Evolutionary conservation across 495 filamentous ascomycete species (phyloP).

Genomic region (Hypoxylon cercidicola): DNA sequence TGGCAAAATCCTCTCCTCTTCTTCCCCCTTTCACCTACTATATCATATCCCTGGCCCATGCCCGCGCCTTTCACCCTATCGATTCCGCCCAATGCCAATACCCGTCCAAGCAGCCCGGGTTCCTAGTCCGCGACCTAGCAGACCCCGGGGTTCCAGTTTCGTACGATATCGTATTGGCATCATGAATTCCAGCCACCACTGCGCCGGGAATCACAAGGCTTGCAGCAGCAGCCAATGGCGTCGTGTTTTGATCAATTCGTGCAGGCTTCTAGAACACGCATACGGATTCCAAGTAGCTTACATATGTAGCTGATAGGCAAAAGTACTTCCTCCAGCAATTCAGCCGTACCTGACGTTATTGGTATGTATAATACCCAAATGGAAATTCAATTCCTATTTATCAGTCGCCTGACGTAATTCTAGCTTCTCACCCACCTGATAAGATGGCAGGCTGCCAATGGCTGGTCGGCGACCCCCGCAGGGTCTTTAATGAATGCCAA

Average conservation of each 20-base stretch:
- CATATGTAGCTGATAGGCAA: too few species aligned
- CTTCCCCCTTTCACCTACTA: background rate
- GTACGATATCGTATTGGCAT: constrained; percentile 31
- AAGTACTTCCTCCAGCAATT: constrained; percentile 33
- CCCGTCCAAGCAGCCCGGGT: constrained; percentile 4
- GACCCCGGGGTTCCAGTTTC: constrained; percentile 7
- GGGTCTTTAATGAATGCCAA: constrained; percentile 30
- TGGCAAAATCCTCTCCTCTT: background rate
- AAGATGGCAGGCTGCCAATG: constrained; percentile 43
- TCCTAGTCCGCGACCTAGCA: constrained; percentile 14
- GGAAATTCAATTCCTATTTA: constrained; percentile 26
- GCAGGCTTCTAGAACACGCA: constrained; percentile 28
- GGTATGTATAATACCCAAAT: constrained; percentile 3
- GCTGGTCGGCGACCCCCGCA: constrained; percentile 19
- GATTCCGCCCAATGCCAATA: constrained; percentile 15
- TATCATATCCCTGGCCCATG: constrained; percentile 27
- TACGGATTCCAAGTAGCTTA: background rate
- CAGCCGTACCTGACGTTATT: constrained; percentile 30
- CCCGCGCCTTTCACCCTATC: constrained; percentile 8
- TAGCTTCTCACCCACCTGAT: constrained; percentile 42
- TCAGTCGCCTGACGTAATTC: constrained; percentile 47
- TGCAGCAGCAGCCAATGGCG: constrained; percentile 20
- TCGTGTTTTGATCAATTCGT: constrained; percentile 4
- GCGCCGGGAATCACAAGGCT: constrained; percentile 7
- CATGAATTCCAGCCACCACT: constrained; percentile 24